Base-by-base conservation (phyloP, 495 filamentous ascomycete species). In the Friedmanniomyces endolithicus region DNA sequence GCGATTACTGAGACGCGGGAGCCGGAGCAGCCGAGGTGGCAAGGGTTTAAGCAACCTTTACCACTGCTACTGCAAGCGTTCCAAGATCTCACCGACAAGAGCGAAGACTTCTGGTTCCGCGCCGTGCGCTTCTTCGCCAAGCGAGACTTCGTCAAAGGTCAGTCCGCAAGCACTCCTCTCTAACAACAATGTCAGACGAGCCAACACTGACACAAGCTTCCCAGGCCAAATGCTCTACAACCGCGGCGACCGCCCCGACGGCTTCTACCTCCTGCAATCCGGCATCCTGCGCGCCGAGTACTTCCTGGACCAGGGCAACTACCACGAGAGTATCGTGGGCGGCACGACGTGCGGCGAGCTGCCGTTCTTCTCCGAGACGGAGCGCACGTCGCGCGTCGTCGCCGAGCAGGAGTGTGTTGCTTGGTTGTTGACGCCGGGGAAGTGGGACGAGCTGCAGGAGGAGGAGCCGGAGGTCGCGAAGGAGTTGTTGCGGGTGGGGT, bases 321-420 rank as follows among this genome's bases (percentile, higher is more conserved):
- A 88, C 62, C 89, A 81, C 46, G 92, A 98, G 65, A 84, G 87
- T 57, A 95, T 98, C 40, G 86, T 96, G 1, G 88, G 88, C 8
- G 92, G 92, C 22, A 89, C 90, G 23, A 95, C 92, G 11, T 96
- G 90, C 64, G 92, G 92, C 24, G 92, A 98, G 69, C 69, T 97
- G 50, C 92, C 92, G 0, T 98, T 98, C 72, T 98, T 98, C 69
- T 85, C 83, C 16, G 85, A 88, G 63, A 95, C 89, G 0, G 76
- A 79, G 25, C 77, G 92, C 35, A 96, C 88, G 6, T 87, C 87
- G 17, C 95, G 87, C 1, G 88, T 94, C 23, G 74, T 80, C 52
- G 83, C 85, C 0, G 90, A 96, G 63, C 80, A 83, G 46, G 80
- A 90, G 58, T 84, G 82, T 53, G 81, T 90, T 14, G 80, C 83